These are phyloP conservation scores for Penicillium sp. DNA, from an alignment of 2,329 filamentous ascomycete species.

Conservation along the genomic window DNA sequence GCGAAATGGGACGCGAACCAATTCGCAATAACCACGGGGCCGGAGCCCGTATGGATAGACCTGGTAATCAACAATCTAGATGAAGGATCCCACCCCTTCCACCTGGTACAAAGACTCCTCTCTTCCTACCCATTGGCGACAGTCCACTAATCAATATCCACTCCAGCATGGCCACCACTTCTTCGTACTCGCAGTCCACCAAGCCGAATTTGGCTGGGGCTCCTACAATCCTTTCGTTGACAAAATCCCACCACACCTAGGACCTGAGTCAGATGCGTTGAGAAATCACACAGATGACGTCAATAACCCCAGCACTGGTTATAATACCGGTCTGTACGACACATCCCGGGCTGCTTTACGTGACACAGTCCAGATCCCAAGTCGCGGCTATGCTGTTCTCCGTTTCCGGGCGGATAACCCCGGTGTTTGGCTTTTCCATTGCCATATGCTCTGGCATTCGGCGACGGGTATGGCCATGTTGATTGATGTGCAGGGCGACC, in stretches of 20 bases:
- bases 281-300: slow-evolving; percentile 16
- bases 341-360: slow-evolving; percentile 43
- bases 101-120: slow-evolving; percentile 36
- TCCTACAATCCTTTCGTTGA: slow-evolving; percentile 37
- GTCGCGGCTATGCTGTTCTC: slow-evolving; percentile 54
- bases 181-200: slow-evolving; percentile 29
- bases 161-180: slow-evolving; percentile 36
- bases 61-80: slow-evolving; percentile 52
- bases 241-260: slow-evolving; percentile 19
- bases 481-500: slow-evolving; percentile 29
- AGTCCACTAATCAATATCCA: not conserved
- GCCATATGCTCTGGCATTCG: slow-evolving; percentile 53
- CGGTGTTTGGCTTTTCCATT: slow-evolving; percentile 50
- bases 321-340: slow-evolving; percentile 32
- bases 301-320: not conserved
- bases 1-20: slow-evolving; percentile 44
- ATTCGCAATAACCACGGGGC: slow-evolving; percentile 33
- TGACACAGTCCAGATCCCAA: slow-evolving; percentile 54
- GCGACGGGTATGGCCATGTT: slow-evolving; percentile 46
- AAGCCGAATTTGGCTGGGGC: slow-evolving; percentile 33
- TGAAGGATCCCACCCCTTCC: slow-evolving; percentile 50
- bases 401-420: slow-evolving; percentile 56
- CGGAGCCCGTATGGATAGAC: slow-evolving; percentile 42
- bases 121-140: not conserved
- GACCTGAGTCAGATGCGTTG: slow-evolving; percentile 3